phyloP scores from a whole-genome alignment of 768 basidiomycete species.

The Boletus coccyginus region DNA sequence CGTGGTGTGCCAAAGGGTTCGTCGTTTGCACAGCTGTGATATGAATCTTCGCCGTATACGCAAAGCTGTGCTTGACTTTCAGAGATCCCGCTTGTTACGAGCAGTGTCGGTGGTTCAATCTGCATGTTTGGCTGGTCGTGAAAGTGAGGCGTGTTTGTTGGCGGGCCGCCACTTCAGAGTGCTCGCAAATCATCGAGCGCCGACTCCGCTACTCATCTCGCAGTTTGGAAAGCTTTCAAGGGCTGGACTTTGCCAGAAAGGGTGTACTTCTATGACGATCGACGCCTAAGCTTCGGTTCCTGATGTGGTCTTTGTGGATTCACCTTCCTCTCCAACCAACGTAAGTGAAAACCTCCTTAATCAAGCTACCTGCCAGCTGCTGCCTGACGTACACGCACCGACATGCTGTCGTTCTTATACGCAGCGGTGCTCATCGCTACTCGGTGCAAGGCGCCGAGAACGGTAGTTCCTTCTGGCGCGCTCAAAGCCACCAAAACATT shows the following conservation, averaged over 20 bases:
- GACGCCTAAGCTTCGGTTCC: slow-evolving; percentile 27
- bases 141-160: neutral
- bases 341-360: slow-evolving; percentile 10
- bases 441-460: neutral
- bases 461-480: neutral
- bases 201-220: slow-evolving; percentile 7
- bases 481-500: slow-evolving; percentile 5
- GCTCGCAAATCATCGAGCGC: slow-evolving; percentile 1
- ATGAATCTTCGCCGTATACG: slow-evolving; percentile 22
- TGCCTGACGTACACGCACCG: slow-evolving; percentile 23
- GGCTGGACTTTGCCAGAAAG: slow-evolving; percentile 20
- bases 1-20: slow-evolving; percentile 6
- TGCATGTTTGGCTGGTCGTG: neutral
- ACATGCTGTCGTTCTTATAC: slow-evolving; percentile 17
- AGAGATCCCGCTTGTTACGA: slow-evolving; percentile 6
- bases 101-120: neutral
- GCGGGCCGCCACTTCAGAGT: neutral
- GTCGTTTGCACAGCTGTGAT: slow-evolving; percentile 20
- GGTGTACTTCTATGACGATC: slow-evolving; percentile 25
- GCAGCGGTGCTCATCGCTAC: neutral
- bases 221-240: slow-evolving; percentile 17
- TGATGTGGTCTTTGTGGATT: slow-evolving; percentile 15
- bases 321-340: slow-evolving; percentile 11
- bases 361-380: neutral
- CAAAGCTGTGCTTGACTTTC: slow-evolving; percentile 14